Percentiles rank a stretch among this genome's conserved stretches.
Evolutionary conservation across 2,329 filamentous ascomycete species (phyloP).

Genomic region (Nectriaceae sp.): DNA sequence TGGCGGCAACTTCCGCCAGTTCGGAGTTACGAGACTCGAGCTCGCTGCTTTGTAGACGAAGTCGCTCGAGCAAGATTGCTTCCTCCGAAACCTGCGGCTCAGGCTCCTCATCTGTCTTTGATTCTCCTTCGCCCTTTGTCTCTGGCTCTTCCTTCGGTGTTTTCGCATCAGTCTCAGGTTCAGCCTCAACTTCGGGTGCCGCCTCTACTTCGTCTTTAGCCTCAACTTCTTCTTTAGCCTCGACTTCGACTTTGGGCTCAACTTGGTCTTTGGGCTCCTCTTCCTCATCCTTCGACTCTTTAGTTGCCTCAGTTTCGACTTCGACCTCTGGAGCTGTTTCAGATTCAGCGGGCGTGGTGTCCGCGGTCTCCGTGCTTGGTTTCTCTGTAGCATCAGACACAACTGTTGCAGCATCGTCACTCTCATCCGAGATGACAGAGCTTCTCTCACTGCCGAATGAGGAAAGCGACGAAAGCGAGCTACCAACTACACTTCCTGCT

Average conservation of each 20-base stretch:
- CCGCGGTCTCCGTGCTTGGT: slow-evolving; percentile 13
- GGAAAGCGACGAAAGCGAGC: slow-evolving; percentile 18
- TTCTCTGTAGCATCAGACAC: slow-evolving; percentile 26
- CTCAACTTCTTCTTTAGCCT: not conserved
- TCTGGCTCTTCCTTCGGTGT: not conserved
- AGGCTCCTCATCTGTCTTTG: slow-evolving; percentile 2
- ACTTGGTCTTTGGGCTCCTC: not conserved
- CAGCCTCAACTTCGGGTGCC: slow-evolving; percentile 5
- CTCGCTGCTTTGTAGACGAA: slow-evolving; percentile 15
- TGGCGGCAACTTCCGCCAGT: slow-evolving; percentile 17
- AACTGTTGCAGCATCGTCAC: slow-evolving; percentile 15
- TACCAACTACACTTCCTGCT: slow-evolving; percentile 21
- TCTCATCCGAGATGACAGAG: not conserved
- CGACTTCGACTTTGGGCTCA: not conserved
- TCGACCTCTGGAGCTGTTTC: slow-evolving; percentile 8
- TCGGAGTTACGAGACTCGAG: slow-evolving; percentile 13
- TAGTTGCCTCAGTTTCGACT: slow-evolving; percentile 3
- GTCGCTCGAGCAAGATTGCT: slow-evolving; percentile 7
- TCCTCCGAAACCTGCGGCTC: slow-evolving; percentile 5
- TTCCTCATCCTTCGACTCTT: not conserved
- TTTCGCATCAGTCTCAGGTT: not conserved
- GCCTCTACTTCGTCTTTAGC: not conserved
- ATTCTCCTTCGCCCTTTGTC: slow-evolving; percentile 3
- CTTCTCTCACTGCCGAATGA: slow-evolving; percentile 3
- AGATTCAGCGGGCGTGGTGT: not conserved